Conservation (phyloP, 2,329 filamentous ascomycete genomes). For the Rugonectria rugulosa region DNA sequence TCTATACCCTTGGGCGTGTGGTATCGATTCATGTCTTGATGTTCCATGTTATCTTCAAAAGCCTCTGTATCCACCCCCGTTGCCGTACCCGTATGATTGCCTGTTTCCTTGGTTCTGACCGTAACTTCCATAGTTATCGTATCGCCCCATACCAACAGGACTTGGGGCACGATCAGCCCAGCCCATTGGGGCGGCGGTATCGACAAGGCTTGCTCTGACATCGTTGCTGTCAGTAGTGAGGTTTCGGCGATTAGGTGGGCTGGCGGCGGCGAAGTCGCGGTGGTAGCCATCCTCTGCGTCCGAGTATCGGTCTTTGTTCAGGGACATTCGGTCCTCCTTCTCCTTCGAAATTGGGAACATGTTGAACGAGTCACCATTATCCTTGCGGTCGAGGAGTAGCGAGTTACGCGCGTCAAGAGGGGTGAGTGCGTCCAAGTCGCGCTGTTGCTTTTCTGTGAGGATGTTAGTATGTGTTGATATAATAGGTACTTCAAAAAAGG, state of each 20-base stretch:
- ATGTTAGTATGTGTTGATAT: conserved; percentile 38
- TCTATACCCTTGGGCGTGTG: conserved; percentile 9
- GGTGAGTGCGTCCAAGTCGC: conserved; percentile 83
- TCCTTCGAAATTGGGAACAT: conserved; percentile 54
- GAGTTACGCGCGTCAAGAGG: conserved; percentile 88
- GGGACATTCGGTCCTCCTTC: conserved; percentile 41
- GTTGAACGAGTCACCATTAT: conserved; percentile 46
- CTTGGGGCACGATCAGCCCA: conserved; percentile 37
- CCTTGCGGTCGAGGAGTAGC: conserved; percentile 72
- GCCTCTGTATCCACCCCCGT: conserved; percentile 37
- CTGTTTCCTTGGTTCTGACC: conserved; percentile 10
- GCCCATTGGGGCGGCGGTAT: conserved; percentile 50
- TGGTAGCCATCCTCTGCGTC: conserved; percentile 32
- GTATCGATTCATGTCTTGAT: conserved; percentile 21
- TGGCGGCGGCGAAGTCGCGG: conserved; percentile 33
- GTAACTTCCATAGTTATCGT: conserved; percentile 33
- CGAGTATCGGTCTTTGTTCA: conserved; percentile 45
- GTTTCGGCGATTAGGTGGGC: conserved; percentile 44
- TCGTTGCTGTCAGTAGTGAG: conserved; percentile 48
- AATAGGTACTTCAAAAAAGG: not conserved
- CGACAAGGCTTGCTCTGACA: conserved; percentile 49
- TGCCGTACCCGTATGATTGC: conserved; percentile 34
- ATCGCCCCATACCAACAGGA: conserved; percentile 25
- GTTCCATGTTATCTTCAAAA: conserved; percentile 26
- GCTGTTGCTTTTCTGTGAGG: conserved; percentile 74